Base-by-base conservation (phyloP, 768 basidiomycete genomes). In the Termitomyces eurrhizus region DNA sequence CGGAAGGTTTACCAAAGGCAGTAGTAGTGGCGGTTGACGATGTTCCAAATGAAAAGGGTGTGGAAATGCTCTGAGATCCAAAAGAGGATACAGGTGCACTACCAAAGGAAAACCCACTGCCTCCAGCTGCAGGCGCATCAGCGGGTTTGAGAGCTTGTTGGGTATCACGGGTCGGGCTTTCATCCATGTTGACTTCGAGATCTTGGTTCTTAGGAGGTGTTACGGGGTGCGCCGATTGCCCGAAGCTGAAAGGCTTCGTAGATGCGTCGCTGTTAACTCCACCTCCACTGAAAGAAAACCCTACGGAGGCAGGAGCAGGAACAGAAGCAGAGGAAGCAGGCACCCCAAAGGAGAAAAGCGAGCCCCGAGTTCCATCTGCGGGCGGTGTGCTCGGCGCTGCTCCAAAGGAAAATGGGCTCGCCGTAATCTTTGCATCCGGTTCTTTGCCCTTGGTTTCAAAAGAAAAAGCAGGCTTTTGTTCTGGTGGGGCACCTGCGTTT, bases 151-250 rank as follows among this genome's bases (percentile, higher is more conserved):
- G 70, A 16, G 79, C 83, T 26, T 73, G 63, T 52, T 82, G 81
- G 67, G 83, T 73, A 9, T 87, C 87, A 60, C 89, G 79, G 3
- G 82, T 84, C 1, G 90, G 90, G 64, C 90, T 92, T 72, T 92
- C 90, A 44, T 92, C 90, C 90, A 92, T 92, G 58, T 74, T 82
- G 64, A 88, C 82, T 61, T 90, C 90, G 52, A 86, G 80, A 49
- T 86, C 87, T 37, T 77, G 76, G 59, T 78, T 83, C 67, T 75
- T 80, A 4, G 90, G 90, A 11, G 89, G 88, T 0, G 89, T 90
- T 6, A 76, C 73, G n/a, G 88, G 78, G 24, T 86, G 77, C 32
- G 75, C 54, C 13, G 78, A 59, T 36, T 74, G 62, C 37, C 83
- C 85, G 60, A 90, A 89, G 14, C 75, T 45, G 62, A 89, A 88